Percentiles rank a stretch among this genome's conserved stretches.
Evolutionary conservation across 441 rosid species (phyloP).

Genomic region (Adansonia rubrostipa): DNA sequence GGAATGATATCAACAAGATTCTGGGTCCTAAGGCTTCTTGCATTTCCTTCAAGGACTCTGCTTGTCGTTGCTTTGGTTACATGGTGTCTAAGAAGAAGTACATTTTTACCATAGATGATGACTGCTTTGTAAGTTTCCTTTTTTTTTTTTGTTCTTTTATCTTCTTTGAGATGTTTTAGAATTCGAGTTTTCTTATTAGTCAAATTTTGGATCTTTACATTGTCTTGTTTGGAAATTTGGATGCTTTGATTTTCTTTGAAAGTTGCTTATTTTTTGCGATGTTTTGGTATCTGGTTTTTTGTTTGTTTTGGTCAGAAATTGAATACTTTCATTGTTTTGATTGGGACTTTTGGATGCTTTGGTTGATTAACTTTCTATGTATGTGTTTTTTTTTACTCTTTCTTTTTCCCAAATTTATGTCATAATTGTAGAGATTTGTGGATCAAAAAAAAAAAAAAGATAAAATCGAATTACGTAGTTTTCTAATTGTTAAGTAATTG

Average conservation of each 20-base stretch:
- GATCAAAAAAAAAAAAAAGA: background rate
- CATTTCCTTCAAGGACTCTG: slow-evolving; percentile 95
- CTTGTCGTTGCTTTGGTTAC: slow-evolving; percentile 94
- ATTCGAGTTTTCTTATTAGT: slow-evolving; percentile 19
- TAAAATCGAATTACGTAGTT: background rate
- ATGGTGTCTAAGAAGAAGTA: slow-evolving; percentile 97
- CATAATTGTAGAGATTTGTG: background rate
- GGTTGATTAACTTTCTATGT: background rate
- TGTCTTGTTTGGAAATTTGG: background rate
- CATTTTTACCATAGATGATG: slow-evolving; percentile 93
- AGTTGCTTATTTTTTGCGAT: background rate
- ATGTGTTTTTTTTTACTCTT: background rate
- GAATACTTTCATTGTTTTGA: background rate
- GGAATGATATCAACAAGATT: slow-evolving; percentile 82
- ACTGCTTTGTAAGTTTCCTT: slow-evolving; percentile 77
- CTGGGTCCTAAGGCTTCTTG: slow-evolving; percentile 94
- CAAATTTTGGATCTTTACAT: slow-evolving; percentile 20
- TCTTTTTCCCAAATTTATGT: background rate
- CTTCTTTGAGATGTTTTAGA: background rate
- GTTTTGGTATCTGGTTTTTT: background rate
- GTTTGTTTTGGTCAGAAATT: background rate
- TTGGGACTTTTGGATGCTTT: background rate
- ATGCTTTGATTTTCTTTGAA: background rate
- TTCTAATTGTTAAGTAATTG: background rate
- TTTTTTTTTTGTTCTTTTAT: background rate